Evolutionary conservation across 1,284 basidiomycete species (phyloP), one percentile per base, ranked within the genome.

Genomic region (Cutaneotrichosporon sp.): DNA sequence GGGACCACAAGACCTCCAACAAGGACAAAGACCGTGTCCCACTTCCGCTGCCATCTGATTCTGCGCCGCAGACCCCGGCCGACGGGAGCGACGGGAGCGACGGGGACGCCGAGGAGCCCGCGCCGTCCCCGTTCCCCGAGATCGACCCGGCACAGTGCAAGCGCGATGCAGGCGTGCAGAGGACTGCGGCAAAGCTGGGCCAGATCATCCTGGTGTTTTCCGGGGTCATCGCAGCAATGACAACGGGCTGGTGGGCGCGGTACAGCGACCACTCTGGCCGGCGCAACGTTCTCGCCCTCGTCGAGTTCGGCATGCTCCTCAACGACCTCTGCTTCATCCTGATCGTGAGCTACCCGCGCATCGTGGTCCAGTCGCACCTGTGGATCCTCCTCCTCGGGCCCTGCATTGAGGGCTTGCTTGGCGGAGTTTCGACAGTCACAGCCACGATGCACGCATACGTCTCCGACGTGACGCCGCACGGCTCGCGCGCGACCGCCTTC

Each of bases 221-320:
- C 80, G 91, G 91, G n/a, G 64, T 84, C 5, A 79, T 93, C 4
- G 86, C 86, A 4, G 89, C 87, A 0, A 71, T 92, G 29, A 90
- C 88, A 1, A 89, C 89, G 0, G 88, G 87, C 9, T 90, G 84
- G 80, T 96, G 91, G 91, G 88, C 88, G 32, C 81, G 82, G 54
- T 85, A 86, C 41, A 84, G 88, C 8, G 89, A 93, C 67, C 78
- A 83, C 17, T 74, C 85, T 54, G 91, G 91, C 10, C 80, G 91
- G 25, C 87, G 83, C 5, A 81, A 79, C 42, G 84, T 93, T 29
- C 80, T 94, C 49, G 82, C 85, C 11, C 74, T 84, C 22, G 76
- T 84, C 14, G 83, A 86, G 5, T 60, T 85, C 17, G 88, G 90
- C 4, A 71, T 90, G 2, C 79, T 91, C 63, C 75, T 87, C 57